A percentile compares a stretch with the other conserved stretches of the same genome.
phyloP scores from a whole-genome alignment of 768 basidiomycete genomes.

The Hydnomerulius pinastri region DNA sequence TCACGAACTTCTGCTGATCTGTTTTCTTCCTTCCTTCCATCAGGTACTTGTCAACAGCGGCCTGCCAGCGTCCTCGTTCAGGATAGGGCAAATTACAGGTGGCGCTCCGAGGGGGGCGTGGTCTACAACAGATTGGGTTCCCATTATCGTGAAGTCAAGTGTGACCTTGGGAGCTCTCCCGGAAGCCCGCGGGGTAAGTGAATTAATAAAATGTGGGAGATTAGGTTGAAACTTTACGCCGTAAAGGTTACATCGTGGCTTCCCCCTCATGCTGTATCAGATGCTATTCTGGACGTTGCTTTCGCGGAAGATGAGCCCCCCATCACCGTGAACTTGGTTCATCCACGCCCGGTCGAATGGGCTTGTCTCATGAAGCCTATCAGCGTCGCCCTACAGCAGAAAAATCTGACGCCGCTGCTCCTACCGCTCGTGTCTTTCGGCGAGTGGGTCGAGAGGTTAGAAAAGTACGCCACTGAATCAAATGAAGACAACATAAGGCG shows the following conservation, averaged over 20 bases:
- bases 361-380: constrained; percentile 25
- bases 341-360: constrained; percentile 34
- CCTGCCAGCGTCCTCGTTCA: constrained; percentile 33
- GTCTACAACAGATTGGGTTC: constrained; percentile 40
- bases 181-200: constrained; percentile 29
- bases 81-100: constrained; percentile 41
- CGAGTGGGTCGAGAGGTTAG: constrained; percentile 37
- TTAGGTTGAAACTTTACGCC: background rate
- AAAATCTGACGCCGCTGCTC: constrained; percentile 8
- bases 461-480: constrained; percentile 7
- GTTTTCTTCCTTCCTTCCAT: background rate
- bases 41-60: constrained; percentile 36
- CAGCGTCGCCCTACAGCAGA: constrained; percentile 13
- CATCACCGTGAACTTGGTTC: constrained; percentile 33
- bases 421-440: constrained; percentile 34
- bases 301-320: constrained; percentile 21
- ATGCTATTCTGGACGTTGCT: constrained; percentile 29
- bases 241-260: constrained; percentile 32
- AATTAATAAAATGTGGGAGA: background rate
- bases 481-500: constrained; percentile 26
- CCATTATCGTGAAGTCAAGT: constrained; percentile 38
- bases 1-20: background rate
- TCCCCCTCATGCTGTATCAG: constrained; percentile 27
- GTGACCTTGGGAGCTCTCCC: constrained; percentile 32
- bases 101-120: constrained; percentile 36